A percentile compares a stretch with the other conserved stretches of the same genome.
Conservation (phyloP, 1,139 yeast genomes). For the Waltiozyma sp. region DNA sequence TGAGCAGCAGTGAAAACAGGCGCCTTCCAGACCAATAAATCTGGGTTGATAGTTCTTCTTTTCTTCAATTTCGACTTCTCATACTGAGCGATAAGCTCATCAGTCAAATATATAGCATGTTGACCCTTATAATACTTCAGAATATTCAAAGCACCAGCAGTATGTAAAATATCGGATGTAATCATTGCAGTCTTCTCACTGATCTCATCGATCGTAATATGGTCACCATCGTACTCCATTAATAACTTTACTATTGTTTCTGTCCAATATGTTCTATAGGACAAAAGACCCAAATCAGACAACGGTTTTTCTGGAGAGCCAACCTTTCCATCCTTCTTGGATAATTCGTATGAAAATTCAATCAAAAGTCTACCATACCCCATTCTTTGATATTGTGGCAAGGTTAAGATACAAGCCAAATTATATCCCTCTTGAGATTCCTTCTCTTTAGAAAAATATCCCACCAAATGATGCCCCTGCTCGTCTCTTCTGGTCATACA, state of each 20-base stretch:
- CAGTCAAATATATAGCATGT: slow-evolving; percentile 85
- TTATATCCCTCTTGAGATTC: slow-evolving; percentile 94
- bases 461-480: slow-evolving; percentile 89
- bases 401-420: slow-evolving; percentile 89
- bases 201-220: slow-evolving; percentile 86
- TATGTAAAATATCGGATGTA: slow-evolving; percentile 88
- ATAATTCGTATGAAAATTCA: slow-evolving; percentile 85
- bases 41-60: slow-evolving; percentile 67
- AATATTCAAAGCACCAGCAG: slow-evolving; percentile 83
- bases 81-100: slow-evolving; percentile 67
- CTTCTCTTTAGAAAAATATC: slow-evolving; percentile 92
- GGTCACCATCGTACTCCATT: slow-evolving; percentile 49
- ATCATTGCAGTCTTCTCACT: slow-evolving; percentile 88
- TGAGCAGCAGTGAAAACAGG: slow-evolving; percentile 96
- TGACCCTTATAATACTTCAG: slow-evolving; percentile 91
- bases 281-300: slow-evolving; percentile 84
- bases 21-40: slow-evolving; percentile 78
- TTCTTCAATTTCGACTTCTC: slow-evolving; percentile 66
- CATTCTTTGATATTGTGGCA: slow-evolving; percentile 92
- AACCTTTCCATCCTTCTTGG: slow-evolving; percentile 75
- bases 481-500: slow-evolving; percentile 88
- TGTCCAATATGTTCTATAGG: slow-evolving; percentile 95
- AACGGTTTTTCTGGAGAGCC: slow-evolving; percentile 98
- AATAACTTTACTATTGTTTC: slow-evolving; percentile 71
- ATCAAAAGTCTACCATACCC: slow-evolving; percentile 89